A percentile compares a stretch with the other conserved stretches of the same genome.
These are phyloP conservation scores for Hypoxylon trugodes DNA, from an alignment of 495 filamentous ascomycete species.

Conservation along the genomic window DNA sequence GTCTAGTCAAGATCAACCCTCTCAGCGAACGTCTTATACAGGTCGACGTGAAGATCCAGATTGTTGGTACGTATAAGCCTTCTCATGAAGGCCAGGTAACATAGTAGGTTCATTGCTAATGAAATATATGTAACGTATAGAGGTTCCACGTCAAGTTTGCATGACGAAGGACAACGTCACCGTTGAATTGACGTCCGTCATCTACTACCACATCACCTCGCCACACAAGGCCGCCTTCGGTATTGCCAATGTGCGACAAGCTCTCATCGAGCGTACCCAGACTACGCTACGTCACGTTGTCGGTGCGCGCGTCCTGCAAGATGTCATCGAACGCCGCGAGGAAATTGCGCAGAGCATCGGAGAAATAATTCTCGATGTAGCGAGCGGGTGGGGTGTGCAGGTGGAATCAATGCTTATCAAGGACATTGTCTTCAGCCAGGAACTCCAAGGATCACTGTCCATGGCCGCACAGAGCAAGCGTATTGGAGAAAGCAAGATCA, in stretches of 20 bases:
- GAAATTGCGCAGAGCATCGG: constrained; percentile 93
- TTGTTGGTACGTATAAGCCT: constrained; percentile 68
- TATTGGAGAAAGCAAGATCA: constrained; percentile 98
- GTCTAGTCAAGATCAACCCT: constrained; percentile 98
- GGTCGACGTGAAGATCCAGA: constrained; percentile 99
- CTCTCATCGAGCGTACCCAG: constrained; percentile 96
- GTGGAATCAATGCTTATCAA: constrained; percentile 99
- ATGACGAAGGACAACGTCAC: constrained; percentile 99
- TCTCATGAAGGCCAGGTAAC: neutral
- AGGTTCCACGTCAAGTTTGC: constrained; percentile 95
- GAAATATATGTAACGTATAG: constrained; percentile 46
- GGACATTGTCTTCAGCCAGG: constrained; percentile 96
- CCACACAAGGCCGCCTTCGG: constrained; percentile 98
- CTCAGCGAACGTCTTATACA: constrained; percentile 87
- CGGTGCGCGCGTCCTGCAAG: constrained; percentile 93
- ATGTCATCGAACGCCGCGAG: constrained; percentile 98
- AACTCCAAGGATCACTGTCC: constrained; percentile 95
- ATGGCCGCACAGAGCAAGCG: constrained; percentile 99
- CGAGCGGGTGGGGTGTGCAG: constrained; percentile 90
- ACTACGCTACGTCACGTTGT: constrained; percentile 98
- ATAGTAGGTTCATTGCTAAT: neutral
- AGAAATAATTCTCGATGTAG: constrained; percentile 98
- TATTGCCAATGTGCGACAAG: constrained; percentile 91
- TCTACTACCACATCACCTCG: constrained; percentile 97
- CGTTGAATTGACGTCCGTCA: constrained; percentile 91